phyloP scores from a whole-genome alignment of 805 yeast genomes.

The Candida morakotiae region DNA sequence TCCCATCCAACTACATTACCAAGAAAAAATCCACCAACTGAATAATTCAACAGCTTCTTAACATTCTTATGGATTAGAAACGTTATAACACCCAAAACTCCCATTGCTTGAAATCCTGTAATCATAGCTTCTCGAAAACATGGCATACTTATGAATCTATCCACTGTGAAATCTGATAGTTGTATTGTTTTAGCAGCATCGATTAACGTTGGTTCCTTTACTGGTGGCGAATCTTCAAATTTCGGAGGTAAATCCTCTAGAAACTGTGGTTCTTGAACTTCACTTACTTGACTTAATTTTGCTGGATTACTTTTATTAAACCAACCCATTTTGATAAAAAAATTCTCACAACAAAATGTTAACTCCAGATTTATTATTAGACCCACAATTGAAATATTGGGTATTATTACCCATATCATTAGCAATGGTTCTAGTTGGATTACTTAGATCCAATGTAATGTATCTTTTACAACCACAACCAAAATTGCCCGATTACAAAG shows the following conservation, averaged over 20 bases:
- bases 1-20: slow-evolving; percentile 91
- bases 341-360: slow-evolving; percentile 6
- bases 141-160: slow-evolving; percentile 56
- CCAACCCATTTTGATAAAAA: slow-evolving; percentile 34
- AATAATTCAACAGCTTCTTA: slow-evolving; percentile 72
- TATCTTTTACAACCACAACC: slow-evolving; percentile 56
- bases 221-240: slow-evolving; percentile 30
- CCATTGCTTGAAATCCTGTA: slow-evolving; percentile 69
- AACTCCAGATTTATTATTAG: slow-evolving; percentile 46
- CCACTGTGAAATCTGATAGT: slow-evolving; percentile 48
- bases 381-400: slow-evolving; percentile 84
- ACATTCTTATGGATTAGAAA: slow-evolving; percentile 64
- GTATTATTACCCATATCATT: slow-evolving; percentile 84
- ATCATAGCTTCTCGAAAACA: slow-evolving; percentile 79
- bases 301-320: slow-evolving; percentile 34
- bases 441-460: slow-evolving; percentile 68
- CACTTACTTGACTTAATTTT: slow-evolving; percentile 33
- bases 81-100: slow-evolving; percentile 64
- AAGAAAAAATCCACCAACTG: slow-evolving; percentile 68
- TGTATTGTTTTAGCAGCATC: slow-evolving; percentile 43
- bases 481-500: slow-evolving; percentile 47
- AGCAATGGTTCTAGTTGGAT: slow-evolving; percentile 86
- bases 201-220: slow-evolving; percentile 10
- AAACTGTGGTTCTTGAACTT: slow-evolving; percentile 21
- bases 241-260: slow-evolving; percentile 53